phyloP scores from a whole-genome alignment of 441 rosid species.

The Eutrema salsugineum region DNA sequence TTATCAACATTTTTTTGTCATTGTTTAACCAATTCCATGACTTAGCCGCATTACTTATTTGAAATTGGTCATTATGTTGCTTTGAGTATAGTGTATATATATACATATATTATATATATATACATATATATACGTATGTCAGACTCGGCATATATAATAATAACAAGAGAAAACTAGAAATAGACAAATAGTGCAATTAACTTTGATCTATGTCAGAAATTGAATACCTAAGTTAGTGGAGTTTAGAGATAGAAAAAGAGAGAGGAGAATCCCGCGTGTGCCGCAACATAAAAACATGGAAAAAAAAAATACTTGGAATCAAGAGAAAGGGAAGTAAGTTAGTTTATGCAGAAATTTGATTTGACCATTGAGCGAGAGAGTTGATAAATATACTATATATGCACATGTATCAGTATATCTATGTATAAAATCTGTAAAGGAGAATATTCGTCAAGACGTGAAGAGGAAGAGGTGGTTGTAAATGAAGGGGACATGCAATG shows the following conservation, averaged over 20 bases:
- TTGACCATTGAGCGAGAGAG: constrained; percentile 25
- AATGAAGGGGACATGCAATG: constrained; percentile 37
- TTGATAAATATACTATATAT: constrained; percentile 12
- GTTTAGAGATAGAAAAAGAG: not conserved
- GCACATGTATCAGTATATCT: constrained; percentile 13
- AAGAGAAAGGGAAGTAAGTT: constrained; percentile 12
- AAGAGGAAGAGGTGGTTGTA: constrained; percentile 30
- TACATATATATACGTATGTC: not conserved
- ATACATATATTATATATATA: not conserved
- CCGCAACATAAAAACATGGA: constrained; percentile 23
- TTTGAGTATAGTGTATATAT: no score
- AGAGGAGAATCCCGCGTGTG: constrained; percentile 26
- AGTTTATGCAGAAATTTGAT: constrained; percentile 7
- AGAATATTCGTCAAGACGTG: constrained; percentile 30
- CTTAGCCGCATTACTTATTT: not conserved
- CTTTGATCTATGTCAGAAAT: constrained; percentile 8
- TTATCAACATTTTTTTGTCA: not conserved
- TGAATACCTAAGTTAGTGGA: not conserved
- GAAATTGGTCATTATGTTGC: not conserved
- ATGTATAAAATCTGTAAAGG: constrained; percentile 11
- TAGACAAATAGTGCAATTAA: constrained; percentile 1
- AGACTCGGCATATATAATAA: not conserved
- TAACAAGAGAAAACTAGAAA: not conserved
- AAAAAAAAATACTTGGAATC: constrained; percentile 9
- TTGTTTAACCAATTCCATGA: not conserved